phyloP scores from a whole-genome alignment of 257 asterid genomes.

The Solanum phureja region DNA sequence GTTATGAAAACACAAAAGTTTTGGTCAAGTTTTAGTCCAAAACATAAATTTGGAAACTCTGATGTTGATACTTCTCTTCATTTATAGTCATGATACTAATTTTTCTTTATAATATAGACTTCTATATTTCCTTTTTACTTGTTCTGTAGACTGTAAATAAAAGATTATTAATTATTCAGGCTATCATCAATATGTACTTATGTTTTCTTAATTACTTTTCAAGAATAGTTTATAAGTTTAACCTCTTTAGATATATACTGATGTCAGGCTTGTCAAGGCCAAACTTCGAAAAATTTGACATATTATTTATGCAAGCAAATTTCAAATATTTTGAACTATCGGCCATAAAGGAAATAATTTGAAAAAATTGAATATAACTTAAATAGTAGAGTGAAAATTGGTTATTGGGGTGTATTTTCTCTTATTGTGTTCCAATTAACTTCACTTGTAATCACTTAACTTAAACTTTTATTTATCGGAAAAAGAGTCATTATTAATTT shows the following conservation, averaged over 20 bases:
- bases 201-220: not conserved
- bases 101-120: not conserved
- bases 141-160: not conserved
- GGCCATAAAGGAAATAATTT: not conserved
- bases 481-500: not conserved
- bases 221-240: not conserved
- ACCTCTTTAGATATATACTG: not conserved
- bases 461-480: not conserved
- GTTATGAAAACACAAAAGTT: not conserved
- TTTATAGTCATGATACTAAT: not conserved
- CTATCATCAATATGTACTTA: not conserved
- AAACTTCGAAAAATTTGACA: not conserved
- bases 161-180: not conserved
- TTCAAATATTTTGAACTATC: not conserved
- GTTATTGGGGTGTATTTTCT: not conserved
- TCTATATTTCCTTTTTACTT: not conserved
- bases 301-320: not conserved
- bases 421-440: not conserved
- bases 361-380: not conserved
- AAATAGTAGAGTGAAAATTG: not conserved
- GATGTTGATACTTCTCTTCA: conserved; percentile 10
- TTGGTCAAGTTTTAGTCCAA: not conserved
- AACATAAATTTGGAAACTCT: not conserved
- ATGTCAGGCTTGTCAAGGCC: not conserved
- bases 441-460: not conserved